phyloP scores from a whole-genome alignment of 2,329 filamentous ascomycete genomes.

The Colletotrichum sp. region DNA sequence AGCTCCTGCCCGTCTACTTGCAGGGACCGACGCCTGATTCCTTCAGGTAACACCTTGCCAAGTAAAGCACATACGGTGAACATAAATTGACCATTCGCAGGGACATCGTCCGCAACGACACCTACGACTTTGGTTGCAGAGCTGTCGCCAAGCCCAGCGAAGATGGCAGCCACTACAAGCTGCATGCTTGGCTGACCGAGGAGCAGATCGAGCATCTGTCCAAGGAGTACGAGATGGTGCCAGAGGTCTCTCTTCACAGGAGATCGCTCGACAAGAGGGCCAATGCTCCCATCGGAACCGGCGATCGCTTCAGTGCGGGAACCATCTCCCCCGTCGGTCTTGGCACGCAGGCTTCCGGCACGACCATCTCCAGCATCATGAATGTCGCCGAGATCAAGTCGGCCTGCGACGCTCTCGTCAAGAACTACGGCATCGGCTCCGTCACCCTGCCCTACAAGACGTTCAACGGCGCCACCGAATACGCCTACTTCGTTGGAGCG shows the following conservation, averaged over 20 bases:
- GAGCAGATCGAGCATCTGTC: slow-evolving; percentile 10
- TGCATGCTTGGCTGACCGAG: slow-evolving; percentile 13
- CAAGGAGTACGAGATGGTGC: slow-evolving; percentile 8
- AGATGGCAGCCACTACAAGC: slow-evolving; percentile 12
- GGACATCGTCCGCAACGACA: slow-evolving; percentile 15
- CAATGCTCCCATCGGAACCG: slow-evolving; percentile 36
- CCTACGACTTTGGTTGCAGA: slow-evolving; percentile 15
- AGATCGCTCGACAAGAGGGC: slow-evolving; percentile 4
- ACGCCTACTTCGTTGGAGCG: slow-evolving; percentile 25
- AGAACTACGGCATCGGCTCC: slow-evolving; percentile 43
- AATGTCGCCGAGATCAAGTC: slow-evolving; percentile 49
- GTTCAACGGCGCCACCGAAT: slow-evolving; percentile 40
- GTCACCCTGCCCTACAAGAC: slow-evolving; percentile 46
- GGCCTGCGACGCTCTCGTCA: slow-evolving; percentile 46
- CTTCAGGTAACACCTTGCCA: not conserved
- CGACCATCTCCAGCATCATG: slow-evolving; percentile 45
- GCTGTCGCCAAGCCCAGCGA: slow-evolving; percentile 11
- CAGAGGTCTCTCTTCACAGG: slow-evolving; percentile 1
- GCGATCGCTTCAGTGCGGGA: slow-evolving; percentile 18
- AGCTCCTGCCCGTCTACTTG: slow-evolving; percentile 7
- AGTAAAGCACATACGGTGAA: not conserved
- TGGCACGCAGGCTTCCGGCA: slow-evolving; percentile 25
- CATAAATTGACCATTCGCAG: not conserved
- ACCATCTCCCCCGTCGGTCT: slow-evolving; percentile 31
- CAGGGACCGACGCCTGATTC: not conserved